Evolutionary conservation across 2,329 filamentous ascomycete species (phyloP).

Genomic region (Epichloe bromicola): DNA sequence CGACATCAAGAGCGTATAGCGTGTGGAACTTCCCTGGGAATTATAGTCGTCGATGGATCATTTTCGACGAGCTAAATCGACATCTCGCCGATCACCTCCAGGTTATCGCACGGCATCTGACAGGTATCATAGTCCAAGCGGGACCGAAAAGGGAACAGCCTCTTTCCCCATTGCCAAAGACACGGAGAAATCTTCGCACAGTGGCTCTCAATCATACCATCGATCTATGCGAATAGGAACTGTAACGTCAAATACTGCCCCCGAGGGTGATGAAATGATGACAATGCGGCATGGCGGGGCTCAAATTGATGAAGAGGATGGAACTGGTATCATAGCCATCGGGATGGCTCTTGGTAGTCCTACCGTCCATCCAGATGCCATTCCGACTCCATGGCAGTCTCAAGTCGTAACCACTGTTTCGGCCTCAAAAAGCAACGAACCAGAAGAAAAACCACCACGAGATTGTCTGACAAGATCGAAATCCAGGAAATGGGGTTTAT

Average conservation of each 20-base stretch:
- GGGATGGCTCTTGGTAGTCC: slow-evolving; percentile 67
- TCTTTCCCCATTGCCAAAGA: not conserved
- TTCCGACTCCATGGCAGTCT: slow-evolving; percentile 16
- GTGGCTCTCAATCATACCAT: not conserved
- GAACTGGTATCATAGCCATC: slow-evolving; percentile 34
- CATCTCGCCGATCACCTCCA: not conserved
- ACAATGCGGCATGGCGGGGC: not conserved
- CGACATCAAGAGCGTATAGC: not conserved
- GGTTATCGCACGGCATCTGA: not conserved
- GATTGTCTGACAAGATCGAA: slow-evolving; percentile 27
- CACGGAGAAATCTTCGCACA: not conserved
- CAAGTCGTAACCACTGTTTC: slow-evolving; percentile 13
- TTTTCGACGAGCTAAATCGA: not conserved
- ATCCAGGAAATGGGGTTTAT: slow-evolving; percentile 45
- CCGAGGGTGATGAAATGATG: slow-evolving; percentile 11
- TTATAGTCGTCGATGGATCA: not conserved
- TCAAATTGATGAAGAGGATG: slow-evolving; percentile 17
- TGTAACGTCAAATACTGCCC: slow-evolving; percentile 24
- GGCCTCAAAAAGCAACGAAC: slow-evolving; percentile 9
- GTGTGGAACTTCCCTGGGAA: not conserved
- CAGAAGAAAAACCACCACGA: slow-evolving; percentile 8
- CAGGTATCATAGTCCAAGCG: not conserved
- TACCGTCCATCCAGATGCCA: slow-evolving; percentile 23
- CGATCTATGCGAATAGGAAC: not conserved
- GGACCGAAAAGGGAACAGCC: not conserved